Base-by-base conservation (phyloP, 495 filamentous ascomycete species). In the Apodospora peruviana region DNA sequence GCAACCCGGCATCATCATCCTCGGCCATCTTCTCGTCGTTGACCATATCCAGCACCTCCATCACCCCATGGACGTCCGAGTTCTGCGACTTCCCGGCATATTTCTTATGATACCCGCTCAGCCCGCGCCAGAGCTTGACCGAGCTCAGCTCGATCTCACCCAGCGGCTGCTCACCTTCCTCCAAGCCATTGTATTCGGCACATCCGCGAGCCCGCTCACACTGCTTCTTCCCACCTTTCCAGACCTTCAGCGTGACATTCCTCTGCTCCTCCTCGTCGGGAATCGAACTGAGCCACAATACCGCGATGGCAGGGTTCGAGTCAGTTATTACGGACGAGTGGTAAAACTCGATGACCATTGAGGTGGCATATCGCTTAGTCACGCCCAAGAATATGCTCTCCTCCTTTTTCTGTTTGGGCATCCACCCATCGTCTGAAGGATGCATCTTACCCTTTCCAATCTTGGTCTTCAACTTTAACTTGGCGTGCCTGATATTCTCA, bases 241-340 rank as follows among this genome's bases (percentile, higher is more conserved):
- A 87, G 12, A 88, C 74, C 23, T 75, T 65, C 4, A 88, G 45
- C 10, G 51, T 65, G 8, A 84, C 60, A 0, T 66, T 74, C 19
- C 70, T 56, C 18, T 81, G 75, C 58, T 84, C 78, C 58, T 84
- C 78, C 37, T 83, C 82, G 36, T 88, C 85, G 0, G 72, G 72
- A 0, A 88, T 67, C 22, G 83, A 78, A 38, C 78, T 75, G 12
- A 87, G 71, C 85, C 85, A 88, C 7, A 87, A 60, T 3, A 86
- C 67, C 0, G 76, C 81, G 42, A 86, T 79, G 0, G 79, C 85
- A 0, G 76, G 64, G 0, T 76, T 80, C 23, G 75, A 76, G 42
- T 84, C 79, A 0, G 63, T 53, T 19, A 74, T 62, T 0, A 81
- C 32, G 11, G 64, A 67, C 14, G 71, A 74, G 51, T 76, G 65